A percentile compares a stretch with the other conserved stretches of the same genome.
Conservation (phyloP, 306 rosid species). For the Malus asiatica region DNA sequence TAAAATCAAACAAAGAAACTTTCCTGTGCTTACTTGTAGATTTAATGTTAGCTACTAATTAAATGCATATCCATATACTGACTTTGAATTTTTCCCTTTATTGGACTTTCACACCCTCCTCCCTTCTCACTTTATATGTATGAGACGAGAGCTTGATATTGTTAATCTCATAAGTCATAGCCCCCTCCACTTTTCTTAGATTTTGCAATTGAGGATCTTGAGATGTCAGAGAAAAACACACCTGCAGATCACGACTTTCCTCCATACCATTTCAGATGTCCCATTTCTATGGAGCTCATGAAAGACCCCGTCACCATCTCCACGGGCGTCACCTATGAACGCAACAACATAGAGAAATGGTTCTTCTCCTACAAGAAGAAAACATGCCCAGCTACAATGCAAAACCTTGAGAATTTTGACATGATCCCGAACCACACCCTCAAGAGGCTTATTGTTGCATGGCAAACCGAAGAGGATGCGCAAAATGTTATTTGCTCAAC, state of each 20-base stretch:
- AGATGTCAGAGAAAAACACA: neutral
- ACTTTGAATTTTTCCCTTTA: constrained; percentile 25
- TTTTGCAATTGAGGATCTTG: neutral
- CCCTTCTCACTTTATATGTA: neutral
- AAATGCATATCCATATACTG: constrained; percentile 16
- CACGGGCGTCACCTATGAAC: constrained; percentile 52
- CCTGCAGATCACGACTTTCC: constrained; percentile 16
- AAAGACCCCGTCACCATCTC: constrained; percentile 40
- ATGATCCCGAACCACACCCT: constrained; percentile 46
- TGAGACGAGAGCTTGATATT: neutral
- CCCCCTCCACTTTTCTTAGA: neutral
- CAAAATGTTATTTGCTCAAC: neutral
- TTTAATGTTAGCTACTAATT: constrained; percentile 15
- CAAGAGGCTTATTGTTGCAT: constrained; percentile 41
- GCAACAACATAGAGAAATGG: constrained; percentile 45
- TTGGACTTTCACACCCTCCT: constrained; percentile 8
- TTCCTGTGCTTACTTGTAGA: constrained; percentile 18
- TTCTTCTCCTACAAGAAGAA: constrained; percentile 43
- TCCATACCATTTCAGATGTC: constrained; percentile 40
- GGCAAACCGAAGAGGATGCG: constrained; percentile 15
- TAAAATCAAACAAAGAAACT: neutral
- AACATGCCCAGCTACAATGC: constrained; percentile 55
- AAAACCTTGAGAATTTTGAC: constrained; percentile 16
- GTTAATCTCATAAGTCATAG: neutral
- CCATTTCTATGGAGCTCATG: constrained; percentile 52